phyloP scores from a whole-genome alignment of 768 basidiomycete species.

The Naematelia encephala region DNA sequence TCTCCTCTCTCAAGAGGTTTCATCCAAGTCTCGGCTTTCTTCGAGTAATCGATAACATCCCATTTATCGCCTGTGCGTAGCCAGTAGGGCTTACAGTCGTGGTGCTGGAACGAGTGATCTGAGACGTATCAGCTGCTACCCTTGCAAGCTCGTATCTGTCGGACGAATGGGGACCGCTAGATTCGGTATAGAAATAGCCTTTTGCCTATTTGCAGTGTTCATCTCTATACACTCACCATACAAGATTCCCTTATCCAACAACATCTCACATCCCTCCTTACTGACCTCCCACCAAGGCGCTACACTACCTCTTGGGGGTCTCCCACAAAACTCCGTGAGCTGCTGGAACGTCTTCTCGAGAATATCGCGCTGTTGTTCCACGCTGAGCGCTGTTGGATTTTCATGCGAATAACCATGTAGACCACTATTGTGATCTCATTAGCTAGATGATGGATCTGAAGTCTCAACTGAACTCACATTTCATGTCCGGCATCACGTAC shows the following conservation, averaged over 20 bases:
- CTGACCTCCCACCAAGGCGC: slow-evolving; percentile 80
- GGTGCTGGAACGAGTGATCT: slow-evolving; percentile 60
- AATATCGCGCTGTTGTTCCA: slow-evolving; percentile 69
- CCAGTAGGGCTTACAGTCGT: slow-evolving; percentile 64
- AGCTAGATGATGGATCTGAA: slow-evolving; percentile 13
- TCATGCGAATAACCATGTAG: slow-evolving; percentile 72
- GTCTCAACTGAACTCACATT: slow-evolving; percentile 50
- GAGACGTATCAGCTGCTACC: no score
- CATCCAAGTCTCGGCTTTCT: slow-evolving; percentile 69
- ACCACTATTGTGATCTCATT: no score
- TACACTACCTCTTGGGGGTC: slow-evolving; percentile 51
- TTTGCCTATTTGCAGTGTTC: no score
- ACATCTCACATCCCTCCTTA: slow-evolving; percentile 62
- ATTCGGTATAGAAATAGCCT: no score
- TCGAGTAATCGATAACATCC: slow-evolving; percentile 67
- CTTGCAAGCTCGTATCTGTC: no score
- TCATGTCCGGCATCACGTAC: slow-evolving; percentile 73
- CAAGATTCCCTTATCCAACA: slow-evolving; percentile 70
- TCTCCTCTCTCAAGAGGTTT: slow-evolving; percentile 65
- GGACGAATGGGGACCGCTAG: no score
- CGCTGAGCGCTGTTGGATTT: slow-evolving; percentile 62
- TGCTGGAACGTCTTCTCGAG: slow-evolving; percentile 64
- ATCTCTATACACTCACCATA: slow-evolving; percentile 56
- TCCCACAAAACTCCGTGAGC: slow-evolving; percentile 64
- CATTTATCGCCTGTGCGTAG: slow-evolving; percentile 66